phyloP scores from a whole-genome alignment of 2,329 filamentous ascomycete genomes.

The Rhynchosporium graminicola region DNA sequence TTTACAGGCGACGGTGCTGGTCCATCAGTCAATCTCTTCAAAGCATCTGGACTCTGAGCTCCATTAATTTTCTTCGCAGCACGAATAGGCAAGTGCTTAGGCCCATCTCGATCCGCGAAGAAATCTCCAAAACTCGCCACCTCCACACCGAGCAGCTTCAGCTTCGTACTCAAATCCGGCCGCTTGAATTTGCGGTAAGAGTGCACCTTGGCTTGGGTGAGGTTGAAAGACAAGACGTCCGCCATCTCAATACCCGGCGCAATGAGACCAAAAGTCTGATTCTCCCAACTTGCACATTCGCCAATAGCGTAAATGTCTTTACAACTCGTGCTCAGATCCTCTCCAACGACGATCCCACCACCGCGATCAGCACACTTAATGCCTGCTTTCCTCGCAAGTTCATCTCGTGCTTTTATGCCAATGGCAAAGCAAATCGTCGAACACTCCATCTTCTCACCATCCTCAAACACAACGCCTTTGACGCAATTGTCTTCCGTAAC shows the following conservation, averaged over 20 bases:
- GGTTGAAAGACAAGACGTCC: slow-evolving; percentile 85
- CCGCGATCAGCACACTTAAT: slow-evolving; percentile 72
- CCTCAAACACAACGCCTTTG: slow-evolving; percentile 75
- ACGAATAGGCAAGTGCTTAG: slow-evolving; percentile 68
- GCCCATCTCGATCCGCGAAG: slow-evolving; percentile 85
- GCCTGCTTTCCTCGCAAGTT: slow-evolving; percentile 68
- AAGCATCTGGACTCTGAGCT: slow-evolving; percentile 32
- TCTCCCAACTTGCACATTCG: slow-evolving; percentile 88
- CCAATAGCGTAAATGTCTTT: slow-evolving; percentile 82
- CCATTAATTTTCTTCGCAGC: slow-evolving; percentile 49
- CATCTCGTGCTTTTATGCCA: slow-evolving; percentile 78
- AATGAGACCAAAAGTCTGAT: slow-evolving; percentile 85
- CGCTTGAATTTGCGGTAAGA: slow-evolving; percentile 70
- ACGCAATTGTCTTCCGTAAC: slow-evolving; percentile 68
- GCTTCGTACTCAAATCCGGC: slow-evolving; percentile 86
- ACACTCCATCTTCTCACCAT: slow-evolving; percentile 75
- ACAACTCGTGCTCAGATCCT: slow-evolving; percentile 67
- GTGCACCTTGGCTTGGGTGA: slow-evolving; percentile 79
- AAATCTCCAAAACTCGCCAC: slow-evolving; percentile 94
- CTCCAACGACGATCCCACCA: slow-evolving; percentile 65
- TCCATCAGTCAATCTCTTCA: slow-evolving; percentile 56
- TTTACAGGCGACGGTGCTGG: slow-evolving; percentile 67
- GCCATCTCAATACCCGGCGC: slow-evolving; percentile 92
- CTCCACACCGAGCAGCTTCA: slow-evolving; percentile 87
- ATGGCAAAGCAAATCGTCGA: slow-evolving; percentile 88